Percentiles rank a stretch among this genome's conserved stretches.
phyloP scores from a whole-genome alignment of 768 basidiomycete genomes.

The Clavulina sp. region DNA sequence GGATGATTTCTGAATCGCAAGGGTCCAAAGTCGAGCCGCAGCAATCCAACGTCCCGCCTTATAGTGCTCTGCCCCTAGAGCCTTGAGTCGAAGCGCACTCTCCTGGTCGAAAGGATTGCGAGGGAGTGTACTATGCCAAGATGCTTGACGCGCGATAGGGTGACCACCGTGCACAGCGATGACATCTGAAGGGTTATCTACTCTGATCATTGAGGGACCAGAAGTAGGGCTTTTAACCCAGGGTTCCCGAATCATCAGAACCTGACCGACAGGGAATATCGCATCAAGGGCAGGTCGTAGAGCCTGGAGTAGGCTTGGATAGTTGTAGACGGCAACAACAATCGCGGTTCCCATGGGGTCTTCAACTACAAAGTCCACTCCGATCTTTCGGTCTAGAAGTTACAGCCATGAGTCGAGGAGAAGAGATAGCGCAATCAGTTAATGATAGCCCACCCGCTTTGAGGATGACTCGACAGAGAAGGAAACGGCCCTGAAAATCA shows the following conservation, averaged over 20 bases:
- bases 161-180: not conserved
- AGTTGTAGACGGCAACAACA: slow-evolving; percentile 4
- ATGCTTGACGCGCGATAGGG: slow-evolving; percentile 5
- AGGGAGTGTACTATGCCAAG: no score
- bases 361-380: slow-evolving; percentile 3
- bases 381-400: slow-evolving; percentile 5
- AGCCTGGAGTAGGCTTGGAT: slow-evolving; percentile 1
- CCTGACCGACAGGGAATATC: slow-evolving; percentile 11
- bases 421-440: no score
- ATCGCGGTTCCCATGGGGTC: slow-evolving; percentile 2
- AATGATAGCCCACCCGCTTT: no score
- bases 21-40: slow-evolving; percentile 12
- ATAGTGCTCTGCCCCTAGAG: slow-evolving; percentile 12
- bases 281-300: slow-evolving; percentile 7
- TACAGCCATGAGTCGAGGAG: no score
- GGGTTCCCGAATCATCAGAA: slow-evolving; percentile 13
- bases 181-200: slow-evolving; percentile 11
- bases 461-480: no score
- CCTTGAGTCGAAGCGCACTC: no score
- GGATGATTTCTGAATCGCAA: slow-evolving; percentile 15
- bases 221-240: not conserved
- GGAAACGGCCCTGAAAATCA: no score
- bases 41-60: slow-evolving; percentile 3
- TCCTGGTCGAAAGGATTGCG: no score
- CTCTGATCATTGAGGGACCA: slow-evolving; percentile 7